A percentile compares a stretch with the other conserved stretches of the same genome.
Conservation (phyloP, 2,329 filamentous ascomycete genomes). For the Neopestalotiopsis rosae region DNA sequence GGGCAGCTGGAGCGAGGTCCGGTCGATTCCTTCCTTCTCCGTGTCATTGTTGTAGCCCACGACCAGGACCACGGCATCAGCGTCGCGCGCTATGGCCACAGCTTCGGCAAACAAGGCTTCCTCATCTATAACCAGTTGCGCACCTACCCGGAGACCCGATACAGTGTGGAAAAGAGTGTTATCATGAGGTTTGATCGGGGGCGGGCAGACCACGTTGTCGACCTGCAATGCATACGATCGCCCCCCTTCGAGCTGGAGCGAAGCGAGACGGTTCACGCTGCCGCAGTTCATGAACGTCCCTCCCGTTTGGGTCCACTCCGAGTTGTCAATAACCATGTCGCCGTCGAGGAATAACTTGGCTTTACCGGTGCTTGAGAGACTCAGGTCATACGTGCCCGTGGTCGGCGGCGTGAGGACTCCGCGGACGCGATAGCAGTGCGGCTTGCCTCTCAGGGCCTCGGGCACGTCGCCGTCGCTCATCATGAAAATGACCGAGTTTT, state of each 20-base stretch:
- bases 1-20: background rate
- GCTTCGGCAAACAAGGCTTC: background rate
- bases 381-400: background rate
- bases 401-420: background rate
- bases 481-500: conserved; percentile 10
- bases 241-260: background rate
- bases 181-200: conserved; percentile 25
- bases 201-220: conserved; percentile 26
- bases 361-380: background rate
- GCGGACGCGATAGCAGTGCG: conserved; percentile 1
- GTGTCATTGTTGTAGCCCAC: background rate
- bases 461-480: conserved; percentile 1
- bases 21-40: conserved; percentile 6
- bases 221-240: conserved; percentile 29
- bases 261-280: background rate
- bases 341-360: background rate
- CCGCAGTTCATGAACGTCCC: conserved; percentile 7
- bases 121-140: background rate
- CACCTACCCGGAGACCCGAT: conserved; percentile 25
- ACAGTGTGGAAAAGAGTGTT: conserved; percentile 31
- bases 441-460: background rate
- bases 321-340: background rate
- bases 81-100: background rate
- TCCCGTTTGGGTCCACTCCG: background rate
- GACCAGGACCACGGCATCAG: background rate